Evolutionary conservation across 169 alveolate species (phyloP), one percentile per base, ranked within the genome.

Genomic region (Cryptosporidium parvum): DNA sequence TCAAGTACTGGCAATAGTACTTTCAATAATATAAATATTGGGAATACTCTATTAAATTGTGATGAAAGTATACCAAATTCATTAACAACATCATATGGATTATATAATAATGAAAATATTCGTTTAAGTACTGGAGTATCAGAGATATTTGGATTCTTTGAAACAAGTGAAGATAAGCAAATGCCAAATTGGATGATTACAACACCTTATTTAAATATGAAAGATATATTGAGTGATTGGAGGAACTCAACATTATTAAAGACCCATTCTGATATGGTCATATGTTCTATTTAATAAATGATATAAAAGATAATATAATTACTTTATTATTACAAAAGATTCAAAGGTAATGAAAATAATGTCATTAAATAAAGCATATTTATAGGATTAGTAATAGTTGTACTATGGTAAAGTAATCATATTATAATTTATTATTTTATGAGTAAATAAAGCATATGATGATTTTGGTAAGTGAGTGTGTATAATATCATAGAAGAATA

Each of bases 191-290:
- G 84, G 84, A 70, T 45, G 42, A 35, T 70, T 44, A 48, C 86
- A 58, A 44, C 89, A 10, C 75, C 75, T 26, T 80, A 65, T 61
- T 39, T 80, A 29, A 65, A 59, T 37, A 80, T 80, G 89, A 80
- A 39, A n/a, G 89, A 80, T 42, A 80, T 80, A 23, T 42, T 80
- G 39, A 51, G 68, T 44, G 89, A 80, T 21, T 80, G 89, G 89
- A 80, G 89, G 16, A 80, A 35, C 12, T 45, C 69, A n/a, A 80
- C 89, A 23, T 42, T 80, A 23, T 59, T 73, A 52, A 59, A 73
- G 52, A 73, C 51, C 14, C 89, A 59, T 23, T 42, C 75, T 26
- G 89, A 80, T 61, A 65, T 80, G 75, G 75, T 80, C 1, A 61
- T 80, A 26, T 80, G 89, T 29, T 80, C 89, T 21, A 80, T 80